Evolutionary conservation across 805 yeast species (phyloP), one percentile per base, ranked within the genome.

Genomic region (Cyberlindnera xishuangbannaensis): DNA sequence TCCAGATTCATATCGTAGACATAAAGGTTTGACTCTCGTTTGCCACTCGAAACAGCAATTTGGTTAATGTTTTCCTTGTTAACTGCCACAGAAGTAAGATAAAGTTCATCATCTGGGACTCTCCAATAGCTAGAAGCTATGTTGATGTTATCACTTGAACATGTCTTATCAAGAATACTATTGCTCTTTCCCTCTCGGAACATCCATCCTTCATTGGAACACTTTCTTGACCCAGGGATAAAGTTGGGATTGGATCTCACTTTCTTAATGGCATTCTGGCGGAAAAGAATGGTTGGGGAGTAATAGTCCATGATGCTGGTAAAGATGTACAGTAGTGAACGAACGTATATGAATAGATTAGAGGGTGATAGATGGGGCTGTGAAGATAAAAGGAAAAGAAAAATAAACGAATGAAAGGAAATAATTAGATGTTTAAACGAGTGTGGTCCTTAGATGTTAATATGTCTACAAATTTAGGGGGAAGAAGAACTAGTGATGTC

Each of bases 21-120:
- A 41, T 64, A 72, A 30, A 77, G 57, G 43, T 76, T 77, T 28
- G 66, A 61, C 4, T 53, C 53, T 3, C 35, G 21, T 33, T 62
- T 57, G 13, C 71, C 79, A 27, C 76, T 68, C 3, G 78, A 65
- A 14, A 77, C 62, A 3, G 82, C 80, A 24, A 77, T 44, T 11
- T 65, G 58, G 2, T 50, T 51, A 14, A 33, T 37, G 30, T 47
- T 46, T 34, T 42, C 50, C 2, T 40, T 43, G 28, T 56, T 56
- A 10, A 50, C 50, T 9, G 65, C 48, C 37, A 76, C 48, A 2
- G 75, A 60, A 0, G 76, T 73, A 25, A 75, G 51, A 41, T 67
- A 62, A 48, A 60, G 50, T 28, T 65, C 53, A 14, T 57, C 51
- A 33, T 52, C 54, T n/a, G 54, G 54, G 10, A 52, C 44, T 15